Conservation (phyloP, 768 basidiomycete species). For the Daedalea quercina region DNA sequence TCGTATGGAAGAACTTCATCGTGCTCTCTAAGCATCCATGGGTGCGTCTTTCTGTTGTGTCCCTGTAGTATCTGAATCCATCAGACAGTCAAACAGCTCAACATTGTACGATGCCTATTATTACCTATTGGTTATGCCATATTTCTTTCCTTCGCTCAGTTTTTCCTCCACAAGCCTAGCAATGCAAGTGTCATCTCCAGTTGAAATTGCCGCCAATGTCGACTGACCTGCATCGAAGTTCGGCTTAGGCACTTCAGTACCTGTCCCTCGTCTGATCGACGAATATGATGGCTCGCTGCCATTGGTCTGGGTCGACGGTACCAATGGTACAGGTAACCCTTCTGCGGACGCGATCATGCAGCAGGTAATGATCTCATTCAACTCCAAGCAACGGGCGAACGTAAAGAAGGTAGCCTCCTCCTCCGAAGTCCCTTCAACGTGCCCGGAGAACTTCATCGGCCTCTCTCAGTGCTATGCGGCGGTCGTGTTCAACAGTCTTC, state of each 20-base stretch:
- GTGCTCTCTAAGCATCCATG: conserved; percentile 58
- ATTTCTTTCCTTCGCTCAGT: conserved; percentile 59
- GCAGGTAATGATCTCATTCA: conserved; percentile 50
- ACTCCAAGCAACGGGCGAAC: conserved; percentile 35
- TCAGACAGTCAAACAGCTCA: conserved; percentile 34
- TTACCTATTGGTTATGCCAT: conserved; percentile 60
- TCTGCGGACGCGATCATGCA: conserved; percentile 55
- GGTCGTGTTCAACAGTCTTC: conserved; percentile 54
- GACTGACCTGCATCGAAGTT: conserved; percentile 30
- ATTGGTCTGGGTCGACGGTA: conserved; percentile 65
- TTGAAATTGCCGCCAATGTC: neutral
- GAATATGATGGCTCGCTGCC: conserved; percentile 47
- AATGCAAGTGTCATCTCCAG: conserved; percentile 37
- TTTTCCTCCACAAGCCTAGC: conserved; percentile 51
- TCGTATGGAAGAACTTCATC: conserved; percentile 74
- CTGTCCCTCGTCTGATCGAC: conserved; percentile 39
- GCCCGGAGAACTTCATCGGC: conserved; percentile 69
- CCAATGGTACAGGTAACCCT: conserved; percentile 47
- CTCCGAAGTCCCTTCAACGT: conserved; percentile 44
- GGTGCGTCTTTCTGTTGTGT: conserved; percentile 43
- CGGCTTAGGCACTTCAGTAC: conserved; percentile 52
- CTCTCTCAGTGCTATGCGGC: conserved; percentile 68
- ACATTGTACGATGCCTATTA: conserved; percentile 54
- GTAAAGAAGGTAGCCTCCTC: conserved; percentile 41
- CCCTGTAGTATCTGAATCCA: neutral